Base-by-base conservation (phyloP, 1,284 basidiomycete species). In the Apiotrichum montevideense region DNA sequence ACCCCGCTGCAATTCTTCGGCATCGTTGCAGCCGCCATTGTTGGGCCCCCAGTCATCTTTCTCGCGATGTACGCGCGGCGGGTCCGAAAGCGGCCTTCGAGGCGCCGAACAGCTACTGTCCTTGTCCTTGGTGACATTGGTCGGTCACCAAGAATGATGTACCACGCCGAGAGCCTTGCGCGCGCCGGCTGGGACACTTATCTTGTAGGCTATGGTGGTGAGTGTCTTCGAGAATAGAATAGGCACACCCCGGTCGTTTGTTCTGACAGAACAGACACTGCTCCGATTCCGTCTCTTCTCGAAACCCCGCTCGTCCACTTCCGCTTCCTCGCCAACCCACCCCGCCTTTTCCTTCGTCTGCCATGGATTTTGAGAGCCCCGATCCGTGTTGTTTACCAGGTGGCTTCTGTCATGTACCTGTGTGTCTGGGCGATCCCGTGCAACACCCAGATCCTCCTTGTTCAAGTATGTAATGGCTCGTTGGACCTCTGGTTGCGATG, bases 61-160 rank as follows among this genome's bases (percentile, higher is more conserved):
- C 45, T 49, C 21, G 54, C 54, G n/a, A 47, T 60, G 8, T 62
- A 54, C 47, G 37, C 52, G 1, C 46, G 52, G 1, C 42, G 49
- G 6, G 41, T 64, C 14, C 52, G 52, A 34, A 51, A 46, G 13
- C 62, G 67, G 13, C 65, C 66, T 7, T 52, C 62, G 13, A 37
- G 62, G 45, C 57, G 62, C n/a, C 56, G 66, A 13, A 73, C 87
- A 1, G 88, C 91, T 10, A 88, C 86, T 1, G 85, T 98, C 48
- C 79, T 98, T 34, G 96, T 99, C 1, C 81, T 99, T 8, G 96
- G 96, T 6, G 96, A 99, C 77, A 85, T 99, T 50, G 96, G 93
- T 1, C 82, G 95, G 49, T 93, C 89, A 71, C 96, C 96, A 8
- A 82, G 96, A 41, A 98, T 98, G 91, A 96, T 98, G 88, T 96